phyloP scores from a whole-genome alignment of 306 rosid species.

The Cotoneaster glaucophyllus region DNA sequence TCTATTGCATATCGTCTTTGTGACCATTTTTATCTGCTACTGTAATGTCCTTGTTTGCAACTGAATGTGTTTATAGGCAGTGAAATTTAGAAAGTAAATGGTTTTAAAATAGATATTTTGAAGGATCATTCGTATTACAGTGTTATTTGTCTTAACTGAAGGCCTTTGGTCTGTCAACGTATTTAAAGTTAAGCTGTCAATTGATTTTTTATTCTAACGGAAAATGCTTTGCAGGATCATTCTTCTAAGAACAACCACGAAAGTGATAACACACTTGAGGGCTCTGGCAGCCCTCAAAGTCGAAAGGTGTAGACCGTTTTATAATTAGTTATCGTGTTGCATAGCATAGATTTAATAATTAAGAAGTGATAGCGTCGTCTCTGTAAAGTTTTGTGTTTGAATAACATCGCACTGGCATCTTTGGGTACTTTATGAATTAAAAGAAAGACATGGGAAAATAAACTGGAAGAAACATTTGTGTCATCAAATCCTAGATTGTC shows the following conservation, averaged over 20 bases:
- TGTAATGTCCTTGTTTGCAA: not conserved
- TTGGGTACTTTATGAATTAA: not conserved
- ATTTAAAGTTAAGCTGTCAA: not conserved
- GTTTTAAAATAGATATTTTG: not conserved
- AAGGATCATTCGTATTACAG: not conserved
- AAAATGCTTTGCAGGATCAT: constrained; percentile 33
- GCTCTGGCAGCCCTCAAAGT: constrained; percentile 30
- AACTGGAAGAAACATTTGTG: not conserved
- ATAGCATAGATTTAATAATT: not conserved
- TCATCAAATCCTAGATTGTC: not conserved
- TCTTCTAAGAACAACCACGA: constrained; percentile 31
- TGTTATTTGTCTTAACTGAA: constrained; percentile 1
- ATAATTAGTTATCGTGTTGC: not conserved
- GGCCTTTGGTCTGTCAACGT: not conserved
- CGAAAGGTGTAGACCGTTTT: constrained; percentile 31
- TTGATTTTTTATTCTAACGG: not conserved
- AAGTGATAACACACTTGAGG: constrained; percentile 28
- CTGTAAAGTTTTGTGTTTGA: not conserved
- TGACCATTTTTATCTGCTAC: not conserved
- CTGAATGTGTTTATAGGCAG: not conserved
- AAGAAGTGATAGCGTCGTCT: not conserved
- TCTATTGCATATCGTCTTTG: not conserved
- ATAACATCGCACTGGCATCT: not conserved
- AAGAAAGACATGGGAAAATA: not conserved
- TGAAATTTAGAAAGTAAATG: not conserved